Base-by-base conservation (phyloP, 192 early-diverging fungal species). In the Coemansia sp. region DNA sequence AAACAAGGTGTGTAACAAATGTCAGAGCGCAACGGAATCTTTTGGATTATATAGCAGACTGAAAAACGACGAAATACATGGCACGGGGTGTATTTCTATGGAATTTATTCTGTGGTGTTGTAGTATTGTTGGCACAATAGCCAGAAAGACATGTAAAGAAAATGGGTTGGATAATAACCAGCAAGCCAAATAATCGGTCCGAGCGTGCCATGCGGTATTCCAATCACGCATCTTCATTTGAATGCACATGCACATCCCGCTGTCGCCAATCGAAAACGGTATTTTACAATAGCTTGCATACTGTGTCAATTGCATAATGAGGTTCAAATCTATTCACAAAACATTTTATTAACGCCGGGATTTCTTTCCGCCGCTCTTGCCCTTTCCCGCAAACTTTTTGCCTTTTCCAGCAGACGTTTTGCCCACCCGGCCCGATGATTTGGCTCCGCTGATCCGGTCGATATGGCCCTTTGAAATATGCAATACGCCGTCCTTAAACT, bases 381-480 rank as follows among this genome's bases (percentile, higher is more conserved):
- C 20, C n/a, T 54, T 47, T 15, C 48, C 44, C 56, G 62, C 42
- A 28, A 38, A 20, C 53, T 57, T 25, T 40, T 67, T 73, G 65
- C 57, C 56, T 9, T 54, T 47, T 15, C 48, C 44, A 56, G 62
- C 42, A 28, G 51, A 20, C 53, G 34, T 25, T 40, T 67, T 73
- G 65, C 57, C 56, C 19, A 65, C 51, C 19, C 66, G 59, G 21
- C 54, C 22, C 4, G 55, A 17, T 11, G 52, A 9, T 3, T 59
- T 20, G 20, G 51, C 21, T 4, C 65, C 65, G 47, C 54, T 66
- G 42, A 78, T 59, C 15, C 76, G 70, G n/a, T 78, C 66, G 37
- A 78, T 78, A 11, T 79, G 71, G 20, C 63, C 62, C 50, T 74
- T 62, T 0, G 77, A 70, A 12, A 79, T 60, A 38, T 73, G 71